These are phyloP conservation scores for Lactarius indigo DNA, from an alignment of 768 basidiomycete genomes.

Conservation along the genomic window DNA sequence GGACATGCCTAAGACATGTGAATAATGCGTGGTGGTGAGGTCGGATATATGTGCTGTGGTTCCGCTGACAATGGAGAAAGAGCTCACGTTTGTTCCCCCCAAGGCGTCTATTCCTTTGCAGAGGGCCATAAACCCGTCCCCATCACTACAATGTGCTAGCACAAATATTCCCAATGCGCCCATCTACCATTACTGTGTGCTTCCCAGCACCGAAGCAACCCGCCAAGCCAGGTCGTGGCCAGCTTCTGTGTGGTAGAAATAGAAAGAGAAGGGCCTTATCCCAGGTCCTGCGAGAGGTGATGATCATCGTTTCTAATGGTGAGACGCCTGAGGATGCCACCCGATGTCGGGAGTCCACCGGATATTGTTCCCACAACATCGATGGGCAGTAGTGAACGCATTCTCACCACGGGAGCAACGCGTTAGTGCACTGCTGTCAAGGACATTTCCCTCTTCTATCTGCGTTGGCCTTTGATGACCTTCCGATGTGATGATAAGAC, in stretches of 20 bases:
- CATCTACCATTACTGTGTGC: slow-evolving; percentile 58
- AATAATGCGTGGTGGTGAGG: too few species aligned
- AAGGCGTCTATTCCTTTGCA: slow-evolving; percentile 84
- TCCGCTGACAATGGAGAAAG: slow-evolving; percentile 58
- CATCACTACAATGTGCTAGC: slow-evolving; percentile 36
- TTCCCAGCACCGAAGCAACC: slow-evolving; percentile 58
- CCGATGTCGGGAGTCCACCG: slow-evolving; percentile 32
- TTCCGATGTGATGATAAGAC: slow-evolving; percentile 83
- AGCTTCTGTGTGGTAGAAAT: slow-evolving; percentile 66
- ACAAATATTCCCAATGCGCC: slow-evolving; percentile 51
- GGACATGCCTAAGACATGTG: too few species aligned
- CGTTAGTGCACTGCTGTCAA: slow-evolving; percentile 91
- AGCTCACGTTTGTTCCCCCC: slow-evolving; percentile 80
- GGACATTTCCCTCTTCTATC: slow-evolving; percentile 96
- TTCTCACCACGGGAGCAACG: slow-evolving; percentile 94
- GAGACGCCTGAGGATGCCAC: slow-evolving; percentile 66
- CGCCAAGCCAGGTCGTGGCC: slow-evolving; percentile 58
- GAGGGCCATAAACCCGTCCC: slow-evolving; percentile 75
- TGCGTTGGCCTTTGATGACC: slow-evolving; percentile 84
- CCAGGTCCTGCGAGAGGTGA: slow-evolving; percentile 37
- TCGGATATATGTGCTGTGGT: background rate
- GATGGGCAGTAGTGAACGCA: slow-evolving; percentile 62
- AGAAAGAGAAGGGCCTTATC: slow-evolving; percentile 46
- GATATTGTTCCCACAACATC: slow-evolving; percentile 35
- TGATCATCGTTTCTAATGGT: slow-evolving; percentile 72